Conservation (phyloP, 495 filamentous ascomycete genomes). For the Astrothelium subdiscretum region DNA sequence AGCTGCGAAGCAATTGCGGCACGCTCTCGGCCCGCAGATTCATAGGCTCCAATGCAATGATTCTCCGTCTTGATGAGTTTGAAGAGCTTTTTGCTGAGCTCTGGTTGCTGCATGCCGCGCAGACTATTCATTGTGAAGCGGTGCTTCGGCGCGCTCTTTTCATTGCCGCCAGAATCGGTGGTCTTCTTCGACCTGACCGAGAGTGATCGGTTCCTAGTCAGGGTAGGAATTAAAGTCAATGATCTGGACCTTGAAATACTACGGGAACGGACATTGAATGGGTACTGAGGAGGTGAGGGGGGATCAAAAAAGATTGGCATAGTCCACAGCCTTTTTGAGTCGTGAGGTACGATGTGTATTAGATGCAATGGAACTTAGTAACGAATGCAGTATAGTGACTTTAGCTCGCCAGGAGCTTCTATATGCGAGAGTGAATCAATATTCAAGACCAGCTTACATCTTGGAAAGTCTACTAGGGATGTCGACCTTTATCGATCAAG, state of each 20-base stretch:
- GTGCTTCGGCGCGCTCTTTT: constrained; percentile 35
- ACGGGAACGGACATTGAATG: constrained; percentile 13
- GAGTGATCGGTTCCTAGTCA: constrained; percentile 29
- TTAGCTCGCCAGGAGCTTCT: neutral
- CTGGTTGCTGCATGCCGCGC: constrained; percentile 69
- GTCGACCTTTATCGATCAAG: neutral
- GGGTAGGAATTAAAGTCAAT: constrained; percentile 17
- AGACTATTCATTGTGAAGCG: constrained; percentile 72
- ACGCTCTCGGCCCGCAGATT: constrained; percentile 70
- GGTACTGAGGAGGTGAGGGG: constrained; percentile 14
- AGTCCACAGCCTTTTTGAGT: neutral
- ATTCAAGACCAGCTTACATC: constrained; percentile 29
- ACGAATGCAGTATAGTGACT: constrained; percentile 1
- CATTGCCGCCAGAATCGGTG: constrained; percentile 10
- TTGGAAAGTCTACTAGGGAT: constrained; percentile 9
- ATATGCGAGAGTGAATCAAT: neutral
- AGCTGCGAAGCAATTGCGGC: constrained; percentile 75
- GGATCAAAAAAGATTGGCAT: constrained; percentile 20
- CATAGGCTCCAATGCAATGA: constrained; percentile 68
- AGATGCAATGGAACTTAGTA: neutral
- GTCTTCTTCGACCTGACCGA: constrained; percentile 33
- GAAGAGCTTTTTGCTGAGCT: constrained; percentile 73
- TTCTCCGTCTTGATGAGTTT: constrained; percentile 89
- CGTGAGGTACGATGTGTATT: neutral
- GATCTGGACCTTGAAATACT: constrained; percentile 14